Percentiles rank a stretch among this genome's conserved stretches.
These are phyloP conservation scores for Colletotrichum neosansevieriae DNA, from an alignment of 2,329 filamentous ascomycete species.

Conservation along the genomic window DNA sequence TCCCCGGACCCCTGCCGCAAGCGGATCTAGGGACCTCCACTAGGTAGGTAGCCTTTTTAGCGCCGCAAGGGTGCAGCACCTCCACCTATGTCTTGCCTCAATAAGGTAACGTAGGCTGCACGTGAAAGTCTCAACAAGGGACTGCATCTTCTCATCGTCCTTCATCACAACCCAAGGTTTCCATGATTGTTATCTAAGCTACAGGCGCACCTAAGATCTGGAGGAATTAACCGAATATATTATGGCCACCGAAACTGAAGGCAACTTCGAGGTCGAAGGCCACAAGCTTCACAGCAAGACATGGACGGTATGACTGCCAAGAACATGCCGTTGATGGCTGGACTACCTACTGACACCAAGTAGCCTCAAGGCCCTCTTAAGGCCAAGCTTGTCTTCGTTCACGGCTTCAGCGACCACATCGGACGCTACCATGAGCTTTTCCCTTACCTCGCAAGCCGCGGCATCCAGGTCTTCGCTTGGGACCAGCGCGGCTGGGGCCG, in stretches of 20 bases:
- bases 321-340: slow-evolving; percentile 9
- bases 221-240: not conserved
- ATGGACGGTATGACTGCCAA: slow-evolving; percentile 62
- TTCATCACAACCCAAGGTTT: not conserved
- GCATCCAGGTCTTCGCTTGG: slow-evolving; percentile 81
- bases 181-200: not conserved
- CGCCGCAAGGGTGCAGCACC: slow-evolving; percentile 9
- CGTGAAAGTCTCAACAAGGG: slow-evolving; percentile 14
- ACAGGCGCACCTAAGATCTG: not conserved
- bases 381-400: slow-evolving; percentile 84
- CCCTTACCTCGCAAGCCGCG: slow-evolving; percentile 73
- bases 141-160: not conserved
- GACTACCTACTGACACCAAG: not conserved
- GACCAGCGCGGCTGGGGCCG: slow-evolving; percentile 94
- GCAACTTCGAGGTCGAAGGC: slow-evolving; percentile 60
- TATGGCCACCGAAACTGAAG: slow-evolving; percentile 61
- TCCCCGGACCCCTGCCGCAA: slow-evolving; percentile 6
- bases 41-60: not conserved
- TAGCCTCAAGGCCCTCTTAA: slow-evolving; percentile 68
- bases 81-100: slow-evolving; percentile 23
- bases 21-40: not conserved
- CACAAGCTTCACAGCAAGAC: slow-evolving; percentile 67
- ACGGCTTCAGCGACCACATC: slow-evolving; percentile 91
- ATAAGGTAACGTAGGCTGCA: slow-evolving; percentile 1
- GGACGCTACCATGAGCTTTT: slow-evolving; percentile 83